phyloP scores from a whole-genome alignment of 768 basidiomycete genomes.

The Leucocoprinus sp. region DNA sequence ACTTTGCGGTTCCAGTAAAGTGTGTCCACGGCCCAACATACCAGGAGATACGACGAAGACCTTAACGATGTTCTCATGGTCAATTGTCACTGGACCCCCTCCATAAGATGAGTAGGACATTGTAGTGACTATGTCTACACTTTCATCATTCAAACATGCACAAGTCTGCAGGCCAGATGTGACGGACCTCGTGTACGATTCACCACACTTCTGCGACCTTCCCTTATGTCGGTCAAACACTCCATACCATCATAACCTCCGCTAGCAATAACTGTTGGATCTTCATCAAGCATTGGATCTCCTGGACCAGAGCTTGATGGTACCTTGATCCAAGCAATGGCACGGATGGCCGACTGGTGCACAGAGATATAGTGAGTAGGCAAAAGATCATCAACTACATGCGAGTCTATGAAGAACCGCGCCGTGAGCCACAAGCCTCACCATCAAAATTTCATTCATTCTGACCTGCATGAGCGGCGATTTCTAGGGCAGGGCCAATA shows the following conservation, averaged over 20 bases:
- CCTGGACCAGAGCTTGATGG: constrained; percentile 50
- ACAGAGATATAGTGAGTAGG: constrained; percentile 67
- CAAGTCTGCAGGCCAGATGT: neutral
- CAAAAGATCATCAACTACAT: constrained; percentile 33
- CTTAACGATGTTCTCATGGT: constrained; percentile 78
- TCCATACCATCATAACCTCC: constrained; percentile 78
- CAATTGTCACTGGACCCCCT: constrained; percentile 68
- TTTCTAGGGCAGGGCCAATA: constrained; percentile 34
- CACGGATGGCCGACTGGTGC: constrained; percentile 76
- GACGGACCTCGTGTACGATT: constrained; percentile 67
- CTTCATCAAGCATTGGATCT: constrained; percentile 32
- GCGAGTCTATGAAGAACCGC: constrained; percentile 15
- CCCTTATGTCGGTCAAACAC: constrained; percentile 69
- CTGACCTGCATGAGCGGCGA: constrained; percentile 24
- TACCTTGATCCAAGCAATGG: constrained; percentile 64
- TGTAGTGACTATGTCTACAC: constrained; percentile 60
- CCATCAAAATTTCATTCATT: neutral
- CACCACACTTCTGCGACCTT: constrained; percentile 56
- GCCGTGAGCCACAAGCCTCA: neutral
- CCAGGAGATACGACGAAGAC: constrained; percentile 63
- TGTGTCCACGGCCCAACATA: constrained; percentile 68
- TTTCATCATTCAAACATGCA: neutral
- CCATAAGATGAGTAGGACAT: constrained; percentile 60
- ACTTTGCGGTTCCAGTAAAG: constrained; percentile 65
- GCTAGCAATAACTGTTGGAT: constrained; percentile 69